Evolutionary conservation across 2,329 filamentous ascomycete species (phyloP), one percentile per base, ranked within the genome.

Genomic region (Fusarium domesticum): DNA sequence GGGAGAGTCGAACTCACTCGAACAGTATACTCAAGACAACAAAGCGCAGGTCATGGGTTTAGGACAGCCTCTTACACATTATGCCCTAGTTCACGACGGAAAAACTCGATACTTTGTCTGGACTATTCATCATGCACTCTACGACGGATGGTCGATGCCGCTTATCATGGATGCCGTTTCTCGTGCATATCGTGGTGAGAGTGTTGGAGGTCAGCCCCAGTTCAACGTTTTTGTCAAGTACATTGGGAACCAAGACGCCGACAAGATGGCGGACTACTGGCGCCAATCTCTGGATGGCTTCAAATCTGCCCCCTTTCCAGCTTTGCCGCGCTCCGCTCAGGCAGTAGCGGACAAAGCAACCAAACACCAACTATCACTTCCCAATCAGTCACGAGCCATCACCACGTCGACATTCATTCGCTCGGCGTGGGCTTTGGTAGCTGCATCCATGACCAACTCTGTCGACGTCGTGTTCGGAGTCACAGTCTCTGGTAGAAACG

Each of bases 21-120:
- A 64, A 8, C 50, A 58, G 6, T 72, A 72, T 42, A 51, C 73
- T 1, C 54, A 60, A 3, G 35, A 55, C 2, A 70, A 73, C 43
- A 63, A 64, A 2, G 56, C 61, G 2, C 59, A 66, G 14, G 41
- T 57, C 0, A 68, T 72, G 48, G 61, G 64, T 4, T 58, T 74
- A 0, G 71, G 71, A 7, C 65, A 59, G 31, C 63, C 67, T 2
- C 60, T 76, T 2, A 63, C 69, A 2, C 66, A 70, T 6, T 73
- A 69, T 39, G 68, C 64, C 4, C 56, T 75, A 6, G 53, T 73
- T 3, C 43, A 52, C 6, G 59, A 64, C 17, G 28, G 7, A 2
- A 25, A 8, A 6, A 37, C 30, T 7, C 12, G 16, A 2, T 58
- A 34, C 7, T 57, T 64, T 14, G 47, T 59, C 4, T 59, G 55